A percentile compares a stretch with the other conserved stretches of the same genome.
Evolutionary conservation across 306 rosid genomes (phyloP).

Genomic region (Trifolium pratense): DNA sequence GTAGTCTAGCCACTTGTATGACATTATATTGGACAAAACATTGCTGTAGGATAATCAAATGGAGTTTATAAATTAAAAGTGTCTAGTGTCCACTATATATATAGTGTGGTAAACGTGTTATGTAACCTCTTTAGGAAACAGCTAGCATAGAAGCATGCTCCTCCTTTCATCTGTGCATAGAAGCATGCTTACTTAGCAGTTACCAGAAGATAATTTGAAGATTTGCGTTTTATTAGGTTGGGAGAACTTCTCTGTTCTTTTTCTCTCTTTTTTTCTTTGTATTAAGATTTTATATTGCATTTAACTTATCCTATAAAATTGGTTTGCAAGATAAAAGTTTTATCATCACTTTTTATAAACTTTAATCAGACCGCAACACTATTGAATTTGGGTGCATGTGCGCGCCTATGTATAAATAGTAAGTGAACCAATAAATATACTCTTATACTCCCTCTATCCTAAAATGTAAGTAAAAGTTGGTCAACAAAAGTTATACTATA

Average conservation of each 20-base stretch:
- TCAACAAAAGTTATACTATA: too few relatives aligned
- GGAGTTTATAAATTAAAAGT: neutral
- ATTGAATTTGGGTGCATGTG: too few relatives aligned
- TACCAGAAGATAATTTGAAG: slow-evolving; percentile 10
- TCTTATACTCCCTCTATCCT: too few relatives aligned
- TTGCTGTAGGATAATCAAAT: neutral
- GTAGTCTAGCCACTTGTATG: neutral
- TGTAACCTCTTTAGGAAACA: slow-evolving; percentile 37
- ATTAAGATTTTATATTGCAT: too few relatives aligned
- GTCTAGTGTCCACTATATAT: slow-evolving; percentile 15
- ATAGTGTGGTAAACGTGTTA: slow-evolving; percentile 37
- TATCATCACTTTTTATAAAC: too few relatives aligned
- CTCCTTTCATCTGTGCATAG: slow-evolving; percentile 22
- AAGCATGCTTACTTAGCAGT: slow-evolving; percentile 4
- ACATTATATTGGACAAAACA: neutral
- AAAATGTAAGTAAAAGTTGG: too few relatives aligned
- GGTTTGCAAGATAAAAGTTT: too few relatives aligned
- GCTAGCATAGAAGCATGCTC: slow-evolving; percentile 31
- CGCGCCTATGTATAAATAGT: too few relatives aligned
- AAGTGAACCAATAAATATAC: too few relatives aligned
- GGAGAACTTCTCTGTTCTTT: slow-evolving; percentile 16
- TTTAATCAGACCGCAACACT: too few relatives aligned
- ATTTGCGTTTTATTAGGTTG: slow-evolving; percentile 18
- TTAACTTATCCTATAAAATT: too few relatives aligned
- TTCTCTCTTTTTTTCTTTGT: neutral